Base-by-base conservation (phyloP, 345 rosid genomes). In the Acer negundo region DNA sequence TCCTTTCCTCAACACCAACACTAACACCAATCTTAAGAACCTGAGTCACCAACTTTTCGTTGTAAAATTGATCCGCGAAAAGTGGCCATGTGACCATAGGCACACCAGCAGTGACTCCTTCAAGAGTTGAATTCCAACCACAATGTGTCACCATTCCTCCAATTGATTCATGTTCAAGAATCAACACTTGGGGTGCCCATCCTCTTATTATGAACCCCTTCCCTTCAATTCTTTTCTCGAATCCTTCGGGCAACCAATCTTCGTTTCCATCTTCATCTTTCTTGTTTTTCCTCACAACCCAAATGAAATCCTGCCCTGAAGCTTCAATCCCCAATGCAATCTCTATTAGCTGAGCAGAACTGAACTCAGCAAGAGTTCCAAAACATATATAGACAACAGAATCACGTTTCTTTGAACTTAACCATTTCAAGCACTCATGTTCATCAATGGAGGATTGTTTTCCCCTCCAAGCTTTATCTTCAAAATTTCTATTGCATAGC, bases 371-470 rank as follows among this genome's bases (percentile, higher is more conserved):
- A 2, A 73, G 10, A 13, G 82, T 86, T 35, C 93, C 91, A 7
- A 90, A 88, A 68, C 91, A 85, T 2, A 86, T 35, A 23, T 86
- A 88, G 42, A 90, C 42, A 16, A 88, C 89, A 4, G 91, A 86
- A 44, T 78, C 75, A 4, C 77, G 85, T 38, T 82, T 40, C 80
- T 83, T 83, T 0, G 81, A 74, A 42, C 85, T 76, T 0, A 90
- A 85, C 87, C 91, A 89, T 17, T 69, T 65, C 75, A 86, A 74
- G 77, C 90, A 90, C 68, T 74, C 80, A 0, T 80, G 66, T 53
- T 79, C 72, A 4, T 62, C 62, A 6, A 83, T 76, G 1, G 72
- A 58, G 3, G 82, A 23, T 49, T 66, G 62, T 58, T 73, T 74
- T n/a, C 85, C 87, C 69, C 87, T 80, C 3, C 24, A 22, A 7